Conservation (phyloP, 805 yeast genomes). For the Spathaspora boniae region DNA sequence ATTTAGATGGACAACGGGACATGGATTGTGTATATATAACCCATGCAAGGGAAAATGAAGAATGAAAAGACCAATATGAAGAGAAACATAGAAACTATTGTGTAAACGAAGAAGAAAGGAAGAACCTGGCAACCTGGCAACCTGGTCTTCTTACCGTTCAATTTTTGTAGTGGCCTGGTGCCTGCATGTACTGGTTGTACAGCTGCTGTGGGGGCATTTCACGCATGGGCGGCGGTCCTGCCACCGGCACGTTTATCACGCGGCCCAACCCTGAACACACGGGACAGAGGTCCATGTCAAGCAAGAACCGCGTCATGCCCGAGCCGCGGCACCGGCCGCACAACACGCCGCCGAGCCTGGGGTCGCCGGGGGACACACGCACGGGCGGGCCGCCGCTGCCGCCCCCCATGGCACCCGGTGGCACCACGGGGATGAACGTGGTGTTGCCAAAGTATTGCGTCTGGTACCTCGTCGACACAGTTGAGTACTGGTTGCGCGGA, state of each 20-base stretch:
- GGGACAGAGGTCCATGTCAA: slow-evolving; percentile 58
- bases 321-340: slow-evolving; percentile 73
- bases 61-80: neutral
- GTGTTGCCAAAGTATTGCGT: slow-evolving; percentile 9
- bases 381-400: slow-evolving; percentile 26
- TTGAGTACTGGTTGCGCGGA: slow-evolving; percentile 26
- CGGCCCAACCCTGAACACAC: slow-evolving; percentile 69
- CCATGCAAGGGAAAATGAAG: neutral
- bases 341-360: slow-evolving; percentile 62
- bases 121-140: too few relatives aligned
- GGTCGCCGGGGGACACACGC: slow-evolving; percentile 73
- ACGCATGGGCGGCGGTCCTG: neutral
- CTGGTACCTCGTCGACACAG: neutral
- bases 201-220: too few relatives aligned
- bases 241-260: slow-evolving; percentile 19
- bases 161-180: too few relatives aligned
- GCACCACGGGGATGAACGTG: slow-evolving; percentile 19
- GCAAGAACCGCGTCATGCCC: slow-evolving; percentile 50
- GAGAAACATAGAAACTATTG: slow-evolving; percentile 1
- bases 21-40: neutral
- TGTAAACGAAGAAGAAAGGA: neutral
- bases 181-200: too few relatives aligned
- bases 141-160: too few relatives aligned
- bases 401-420: slow-evolving; percentile 10
- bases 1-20: neutral